Evolutionary conservation across 371 early-diverging fungal genomes (phyloP).

Genomic region (Lichtheimia ornata): DNA sequence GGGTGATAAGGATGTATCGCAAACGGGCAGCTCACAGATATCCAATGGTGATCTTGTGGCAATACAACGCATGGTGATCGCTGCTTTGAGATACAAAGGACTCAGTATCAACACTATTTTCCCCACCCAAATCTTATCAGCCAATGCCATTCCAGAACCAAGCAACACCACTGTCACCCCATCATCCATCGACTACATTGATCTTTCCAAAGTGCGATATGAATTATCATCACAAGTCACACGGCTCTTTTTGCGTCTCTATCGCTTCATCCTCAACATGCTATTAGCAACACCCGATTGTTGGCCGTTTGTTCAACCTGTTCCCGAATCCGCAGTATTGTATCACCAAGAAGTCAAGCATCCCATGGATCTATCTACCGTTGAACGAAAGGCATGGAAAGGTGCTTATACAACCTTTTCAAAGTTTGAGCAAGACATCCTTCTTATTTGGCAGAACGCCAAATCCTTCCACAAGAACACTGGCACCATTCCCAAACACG

Average conservation of each 20-base stretch:
- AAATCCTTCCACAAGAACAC: slow-evolving; percentile 36
- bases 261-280: slow-evolving; percentile 48
- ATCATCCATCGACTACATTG: slow-evolving; percentile 1
- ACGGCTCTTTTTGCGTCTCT: slow-evolving; percentile 40
- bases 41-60: slow-evolving; percentile 51
- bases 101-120: slow-evolving; percentile 29
- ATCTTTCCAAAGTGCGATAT: slow-evolving; percentile 32
- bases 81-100: slow-evolving; percentile 34
- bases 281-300: slow-evolving; percentile 45
- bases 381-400: slow-evolving; percentile 43
- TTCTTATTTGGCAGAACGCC: slow-evolving; percentile 48
- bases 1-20: slow-evolving; percentile 48
- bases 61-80: slow-evolving; percentile 39
- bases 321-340: slow-evolving; percentile 33
- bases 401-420: slow-evolving; percentile 47
- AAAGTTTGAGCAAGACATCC: slow-evolving; percentile 46
- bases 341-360: slow-evolving; percentile 42
- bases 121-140: background rate
- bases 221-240: slow-evolving; percentile 40
- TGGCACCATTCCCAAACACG: slow-evolving; percentile 42
- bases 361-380: slow-evolving; percentile 46
- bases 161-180: background rate
- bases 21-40: slow-evolving; percentile 46
- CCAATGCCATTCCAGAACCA: slow-evolving; percentile 8
- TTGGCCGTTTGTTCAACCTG: slow-evolving; percentile 51